These are phyloP conservation scores for Leccinum rimulosum DNA, from an alignment of 768 basidiomycete genomes.

Conservation along the genomic window DNA sequence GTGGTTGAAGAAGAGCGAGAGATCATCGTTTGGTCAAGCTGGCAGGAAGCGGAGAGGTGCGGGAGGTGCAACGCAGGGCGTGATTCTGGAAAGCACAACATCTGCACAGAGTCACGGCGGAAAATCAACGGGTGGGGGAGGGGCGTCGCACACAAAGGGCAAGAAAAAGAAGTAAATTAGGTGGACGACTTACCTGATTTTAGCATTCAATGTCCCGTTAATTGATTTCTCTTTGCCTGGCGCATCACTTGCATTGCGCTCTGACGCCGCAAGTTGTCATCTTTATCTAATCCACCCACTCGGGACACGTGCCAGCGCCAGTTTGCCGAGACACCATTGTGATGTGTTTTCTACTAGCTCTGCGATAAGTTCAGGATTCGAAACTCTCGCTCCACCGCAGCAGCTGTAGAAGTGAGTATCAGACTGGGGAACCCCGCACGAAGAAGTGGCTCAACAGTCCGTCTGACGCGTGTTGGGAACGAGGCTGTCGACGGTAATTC, in stretches of 20 bases:
- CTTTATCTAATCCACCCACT: constrained; percentile 30
- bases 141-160: constrained; percentile 43
- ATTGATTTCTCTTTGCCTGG: constrained; percentile 21
- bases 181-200: constrained; percentile 19
- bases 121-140: constrained; percentile 37
- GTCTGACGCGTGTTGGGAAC: constrained; percentile 27
- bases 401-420: background rate
- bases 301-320: background rate
- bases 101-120: constrained; percentile 30
- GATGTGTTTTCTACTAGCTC: background rate
- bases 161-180: constrained; percentile 66
- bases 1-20: constrained; percentile 86
- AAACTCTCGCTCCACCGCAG: constrained; percentile 1
- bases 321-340: background rate
- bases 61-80: constrained; percentile 71
- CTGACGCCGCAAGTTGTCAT: constrained; percentile 16
- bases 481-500: constrained; percentile 30
- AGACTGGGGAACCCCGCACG: background rate
- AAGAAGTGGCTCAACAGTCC: constrained; percentile 17
- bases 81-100: constrained; percentile 28
- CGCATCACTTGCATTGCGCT: constrained; percentile 17
- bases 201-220: constrained; percentile 19
- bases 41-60: constrained; percentile 53
- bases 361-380: background rate
- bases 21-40: constrained; percentile 52